These are phyloP conservation scores for Backusella psychrophila DNA, from an alignment of 192 early-diverging fungal genomes.

Conservation along the genomic window DNA sequence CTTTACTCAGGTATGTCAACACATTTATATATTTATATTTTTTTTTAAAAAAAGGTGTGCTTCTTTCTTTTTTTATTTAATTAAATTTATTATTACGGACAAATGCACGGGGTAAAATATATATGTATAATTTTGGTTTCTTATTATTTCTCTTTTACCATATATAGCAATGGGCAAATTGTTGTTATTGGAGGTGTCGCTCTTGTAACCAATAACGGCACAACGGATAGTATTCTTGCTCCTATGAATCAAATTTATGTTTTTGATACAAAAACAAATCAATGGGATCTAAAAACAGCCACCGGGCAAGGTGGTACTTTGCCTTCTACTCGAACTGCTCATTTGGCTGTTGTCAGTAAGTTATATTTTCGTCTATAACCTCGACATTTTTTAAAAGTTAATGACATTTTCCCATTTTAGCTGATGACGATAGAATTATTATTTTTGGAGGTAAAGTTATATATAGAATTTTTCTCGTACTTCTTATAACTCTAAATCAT, in stretches of 20 bases:
- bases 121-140: constrained; percentile 4
- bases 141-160: constrained; percentile 10
- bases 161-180: constrained; percentile 24
- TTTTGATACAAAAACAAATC: constrained; percentile 20
- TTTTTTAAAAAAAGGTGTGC: constrained; percentile 1
- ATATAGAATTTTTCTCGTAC: not conserved
- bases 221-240: not conserved
- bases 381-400: not conserved
- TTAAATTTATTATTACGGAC: constrained; percentile 6
- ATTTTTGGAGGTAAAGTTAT: constrained; percentile 31
- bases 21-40: not conserved
- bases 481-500: not conserved
- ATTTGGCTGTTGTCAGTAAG: constrained; percentile 29
- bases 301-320: not conserved
- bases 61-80: not conserved
- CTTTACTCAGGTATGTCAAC: constrained; percentile 5
- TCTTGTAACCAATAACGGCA: not conserved
- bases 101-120: not conserved
- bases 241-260: constrained; percentile 20
- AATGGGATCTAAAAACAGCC: constrained; percentile 10
- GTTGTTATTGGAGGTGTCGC: constrained; percentile 31
- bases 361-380: not conserved
- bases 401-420: constrained; percentile 6
- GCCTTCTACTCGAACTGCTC: constrained; percentile 20
- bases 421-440: constrained; percentile 21